These are phyloP conservation scores for Forsythia viridissima DNA, from an alignment of 257 asterid species.

Conservation along the genomic window DNA sequence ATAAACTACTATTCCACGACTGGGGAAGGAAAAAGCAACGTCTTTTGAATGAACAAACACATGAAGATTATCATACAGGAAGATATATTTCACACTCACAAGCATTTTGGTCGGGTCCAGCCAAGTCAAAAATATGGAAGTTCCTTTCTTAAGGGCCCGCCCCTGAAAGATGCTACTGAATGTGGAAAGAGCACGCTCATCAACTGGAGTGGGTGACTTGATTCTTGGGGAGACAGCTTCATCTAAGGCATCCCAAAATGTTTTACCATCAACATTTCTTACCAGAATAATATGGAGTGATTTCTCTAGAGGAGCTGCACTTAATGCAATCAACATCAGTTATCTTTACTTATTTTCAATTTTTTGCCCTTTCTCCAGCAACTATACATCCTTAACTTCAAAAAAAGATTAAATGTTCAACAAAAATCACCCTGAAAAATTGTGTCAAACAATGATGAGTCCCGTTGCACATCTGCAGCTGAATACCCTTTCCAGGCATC, in stretches of 20 bases:
- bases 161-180: slow-evolving; percentile 69
- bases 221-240: slow-evolving; percentile 88
- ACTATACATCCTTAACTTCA: background rate
- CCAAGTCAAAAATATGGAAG: slow-evolving; percentile 87
- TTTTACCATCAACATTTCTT: slow-evolving; percentile 89
- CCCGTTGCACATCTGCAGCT: slow-evolving; percentile 54
- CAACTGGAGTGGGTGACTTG: slow-evolving; percentile 54
- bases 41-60: background rate
- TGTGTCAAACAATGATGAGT: slow-evolving; percentile 54
- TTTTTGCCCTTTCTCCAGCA: slow-evolving; percentile 1
- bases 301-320: slow-evolving; percentile 75
- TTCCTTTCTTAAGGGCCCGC: slow-evolving; percentile 73
- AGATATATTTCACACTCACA: slow-evolving; percentile 46
- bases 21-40: background rate
- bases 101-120: slow-evolving; percentile 73
- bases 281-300: slow-evolving; percentile 76
- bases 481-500: slow-evolving; percentile 71
- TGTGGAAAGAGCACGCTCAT: slow-evolving; percentile 65
- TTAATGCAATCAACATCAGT: slow-evolving; percentile 9
- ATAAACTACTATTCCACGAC: background rate
- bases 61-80: background rate
- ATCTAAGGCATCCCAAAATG: slow-evolving; percentile 91
- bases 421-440: slow-evolving; percentile 59
- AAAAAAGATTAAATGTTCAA: background rate
- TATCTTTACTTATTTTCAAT: background rate